A percentile compares a stretch with the other conserved stretches of the same genome.
phyloP scores from a whole-genome alignment of 352 stramenopile genomes.

The Peronospora belbahrii region DNA sequence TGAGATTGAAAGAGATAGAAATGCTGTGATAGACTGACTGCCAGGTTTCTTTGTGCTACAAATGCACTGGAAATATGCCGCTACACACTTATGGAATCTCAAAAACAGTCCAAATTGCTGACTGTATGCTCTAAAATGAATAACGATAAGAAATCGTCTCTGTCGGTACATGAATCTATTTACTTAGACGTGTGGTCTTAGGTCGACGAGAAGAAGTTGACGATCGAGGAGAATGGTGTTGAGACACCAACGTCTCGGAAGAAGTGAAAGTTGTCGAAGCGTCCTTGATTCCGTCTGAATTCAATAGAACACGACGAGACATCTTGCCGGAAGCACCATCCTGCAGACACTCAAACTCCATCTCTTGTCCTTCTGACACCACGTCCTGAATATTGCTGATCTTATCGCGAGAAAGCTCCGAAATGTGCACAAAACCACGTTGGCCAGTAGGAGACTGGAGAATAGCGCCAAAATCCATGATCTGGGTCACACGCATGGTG shows the following conservation, averaged over 20 bases:
- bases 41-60: too few relatives aligned
- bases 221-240: conserved; percentile 26
- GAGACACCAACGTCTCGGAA: conserved; percentile 1
- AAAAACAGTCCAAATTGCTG: too few relatives aligned
- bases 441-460: conserved; percentile 76
- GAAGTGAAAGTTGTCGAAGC: conserved; percentile 3
- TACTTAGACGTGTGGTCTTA: conserved; percentile 27
- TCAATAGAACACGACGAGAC: conserved; percentile 55
- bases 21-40: too few relatives aligned
- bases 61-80: too few relatives aligned
- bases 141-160: conserved; percentile 3
- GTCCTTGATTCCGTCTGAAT: conserved; percentile 6
- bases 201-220: conserved; percentile 25
- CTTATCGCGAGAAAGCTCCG: conserved; percentile 74
- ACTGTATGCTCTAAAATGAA: conserved; percentile 15
- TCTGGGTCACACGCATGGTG: conserved; percentile 87
- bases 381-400: conserved; percentile 57
- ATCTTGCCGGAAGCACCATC: conserved; percentile 76
- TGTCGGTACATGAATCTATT: conserved; percentile 8
- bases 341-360: conserved; percentile 77
- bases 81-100: too few relatives aligned
- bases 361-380: conserved; percentile 58
- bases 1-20: too few relatives aligned
- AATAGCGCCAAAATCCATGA: conserved; percentile 94
- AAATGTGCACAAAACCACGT: conserved; percentile 92